Evolutionary conservation across 139 green algal species (phyloP).

Genomic region (Chlorella sp.): DNA sequence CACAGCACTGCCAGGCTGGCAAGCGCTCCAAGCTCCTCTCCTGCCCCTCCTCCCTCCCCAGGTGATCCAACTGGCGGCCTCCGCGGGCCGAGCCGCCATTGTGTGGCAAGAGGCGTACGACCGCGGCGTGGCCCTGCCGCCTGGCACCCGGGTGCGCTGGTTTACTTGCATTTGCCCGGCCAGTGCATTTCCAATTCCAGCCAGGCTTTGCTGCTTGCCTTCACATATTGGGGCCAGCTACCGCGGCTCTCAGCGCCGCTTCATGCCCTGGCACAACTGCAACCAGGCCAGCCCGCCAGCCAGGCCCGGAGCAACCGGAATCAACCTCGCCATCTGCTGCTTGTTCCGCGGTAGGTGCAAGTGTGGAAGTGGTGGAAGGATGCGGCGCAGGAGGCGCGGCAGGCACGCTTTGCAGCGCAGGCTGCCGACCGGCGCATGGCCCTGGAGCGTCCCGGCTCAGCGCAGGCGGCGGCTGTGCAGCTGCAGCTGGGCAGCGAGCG

Average conservation of each 20-base stretch:
- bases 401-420: no score
- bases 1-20: neutral
- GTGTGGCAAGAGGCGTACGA: constrained; percentile 67
- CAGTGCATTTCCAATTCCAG: no score
- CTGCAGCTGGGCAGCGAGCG: neutral
- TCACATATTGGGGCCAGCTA: no score
- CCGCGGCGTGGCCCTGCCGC: constrained; percentile 20
- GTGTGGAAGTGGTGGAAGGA: constrained; percentile 64
- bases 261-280: no score
- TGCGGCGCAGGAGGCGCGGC: neutral
- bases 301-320: no score
- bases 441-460: neutral
- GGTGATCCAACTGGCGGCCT: constrained; percentile 41
- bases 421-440: no score
- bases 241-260: no score
- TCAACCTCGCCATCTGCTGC: no score
- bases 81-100: constrained; percentile 36
- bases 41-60: neutral
- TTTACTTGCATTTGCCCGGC: no score
- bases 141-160: constrained; percentile 48
- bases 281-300: no score
- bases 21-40: no score
- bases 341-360: constrained; percentile 33
- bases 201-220: no score
- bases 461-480: neutral